A percentile compares a stretch with the other conserved stretches of the same genome.
Conservation (phyloP, 2,329 filamentous ascomycete genomes). For the Leptodontidium sp. region DNA sequence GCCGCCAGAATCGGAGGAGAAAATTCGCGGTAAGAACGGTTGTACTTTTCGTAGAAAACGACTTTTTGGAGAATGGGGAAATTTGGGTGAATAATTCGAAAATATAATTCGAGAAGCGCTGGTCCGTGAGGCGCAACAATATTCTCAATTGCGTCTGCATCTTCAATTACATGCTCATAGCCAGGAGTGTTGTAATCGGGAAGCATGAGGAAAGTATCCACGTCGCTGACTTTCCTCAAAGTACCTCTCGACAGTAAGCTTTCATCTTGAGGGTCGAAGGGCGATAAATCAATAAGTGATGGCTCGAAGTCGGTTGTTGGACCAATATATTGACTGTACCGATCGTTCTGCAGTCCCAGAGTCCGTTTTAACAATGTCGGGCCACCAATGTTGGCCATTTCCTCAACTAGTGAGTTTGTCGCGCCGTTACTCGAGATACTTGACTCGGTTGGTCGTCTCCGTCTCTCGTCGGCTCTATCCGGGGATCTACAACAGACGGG, state of each 20-base stretch:
- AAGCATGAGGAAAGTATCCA: conserved; percentile 82
- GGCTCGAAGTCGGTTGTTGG: conserved; percentile 85
- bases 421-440: conserved; percentile 68
- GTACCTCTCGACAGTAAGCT: conserved; percentile 74
- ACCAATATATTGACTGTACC: conserved; percentile 85
- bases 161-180: conserved; percentile 73
- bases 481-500: conserved; percentile 58
- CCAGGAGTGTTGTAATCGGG: conserved; percentile 77
- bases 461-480: conserved; percentile 61
- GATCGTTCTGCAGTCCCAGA: conserved; percentile 78
- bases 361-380: conserved; percentile 72
- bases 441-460: conserved; percentile 61
- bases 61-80: conserved; percentile 86
- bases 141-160: conserved; percentile 76
- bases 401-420: conserved; percentile 70
- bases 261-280: conserved; percentile 83
- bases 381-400: conserved; percentile 75
- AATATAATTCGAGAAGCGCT: conserved; percentile 81
- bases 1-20: conserved; percentile 80
- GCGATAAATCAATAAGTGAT: conserved; percentile 80
- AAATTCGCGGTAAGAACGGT: conserved; percentile 75
- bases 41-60: conserved; percentile 81
- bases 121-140: conserved; percentile 81
- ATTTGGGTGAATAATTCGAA: conserved; percentile 79
- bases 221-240: conserved; percentile 77